These are phyloP conservation scores for Corylus avellana DNA, from an alignment of 306 rosid genomes.

Conservation along the genomic window DNA sequence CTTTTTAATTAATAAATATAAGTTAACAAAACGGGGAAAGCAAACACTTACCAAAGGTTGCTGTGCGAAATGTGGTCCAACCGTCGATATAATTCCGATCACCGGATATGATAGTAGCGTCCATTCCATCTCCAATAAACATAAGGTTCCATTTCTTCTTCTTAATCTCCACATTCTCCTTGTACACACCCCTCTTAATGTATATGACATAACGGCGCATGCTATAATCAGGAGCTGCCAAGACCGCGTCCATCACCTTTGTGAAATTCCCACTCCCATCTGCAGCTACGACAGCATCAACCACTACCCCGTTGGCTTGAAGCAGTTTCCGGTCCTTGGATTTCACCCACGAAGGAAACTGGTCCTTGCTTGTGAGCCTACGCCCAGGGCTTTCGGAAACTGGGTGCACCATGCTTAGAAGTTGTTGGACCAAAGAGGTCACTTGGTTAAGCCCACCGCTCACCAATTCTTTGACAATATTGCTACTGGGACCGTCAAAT, in stretches of 20 bases:
- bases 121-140: conserved; percentile 83
- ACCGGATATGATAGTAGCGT: conserved; percentile 68
- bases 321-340: conserved; percentile 49
- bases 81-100: conserved; percentile 57
- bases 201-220: conserved; percentile 63
- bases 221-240: conserved; percentile 78
- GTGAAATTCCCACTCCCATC: conserved; percentile 78
- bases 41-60: conserved; percentile 71
- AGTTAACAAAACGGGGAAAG: not conserved
- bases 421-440: conserved; percentile 44
- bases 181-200: conserved; percentile 66
- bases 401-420: conserved; percentile 54
- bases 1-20: not conserved
- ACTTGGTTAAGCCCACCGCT: conserved; percentile 47
- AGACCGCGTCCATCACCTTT: conserved; percentile 61
- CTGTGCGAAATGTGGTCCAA: conserved; percentile 83
- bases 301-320: conserved; percentile 35
- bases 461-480: conserved; percentile 41
- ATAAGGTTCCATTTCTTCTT: conserved; percentile 91
- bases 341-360: conserved; percentile 63
- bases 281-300: conserved; percentile 58
- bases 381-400: not conserved
- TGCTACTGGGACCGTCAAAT: conserved; percentile 66
- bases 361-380: not conserved
- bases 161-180: conserved; percentile 78